Base-by-base conservation (phyloP, 225 moss, liverwort and hornwort genomes). In the Ulota crispa region DNA sequence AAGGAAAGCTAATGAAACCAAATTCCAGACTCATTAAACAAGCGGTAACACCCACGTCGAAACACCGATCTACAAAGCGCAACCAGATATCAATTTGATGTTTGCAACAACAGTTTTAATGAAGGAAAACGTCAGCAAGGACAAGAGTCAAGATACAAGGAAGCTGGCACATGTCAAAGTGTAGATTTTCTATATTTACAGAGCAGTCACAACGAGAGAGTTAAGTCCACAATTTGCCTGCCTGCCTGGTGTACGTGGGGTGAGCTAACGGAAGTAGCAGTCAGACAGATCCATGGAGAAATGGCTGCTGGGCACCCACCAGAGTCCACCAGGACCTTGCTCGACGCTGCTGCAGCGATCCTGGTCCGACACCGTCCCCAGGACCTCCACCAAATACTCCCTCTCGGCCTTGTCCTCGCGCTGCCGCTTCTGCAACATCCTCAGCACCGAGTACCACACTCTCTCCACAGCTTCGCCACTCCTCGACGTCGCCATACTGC, bases 291-390 rank as follows among this genome's bases (percentile, higher is more conserved):
- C 85, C 41, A 31, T 26, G 57, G 62, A 69, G 83, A 88, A 88
- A 43, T 83, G 83, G 65, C 59, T 83, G 20, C 57, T 55, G 11
- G 85, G 83, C 16, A 88, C 67, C 88, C 88, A 88, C 73, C 74
- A 78, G 3, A 26, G 6, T n/a, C 81, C 85, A 39, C 75, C 57
- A 0, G 39, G 57, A 6, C 24, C 37, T 21, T 15, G 70, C 47
- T 81, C 78, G 0, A 82, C 60, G 13, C 24, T 19, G 16, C 43
- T 19, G 16, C 43, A 23, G 16, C 24, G 53, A 8, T 20, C 64
- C 2, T 23, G 20, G 28, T 75, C 72, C 20, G 62, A 52, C 69
- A 80, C 34, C 3, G 72, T 42, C 45, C 63, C 83, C 3, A 73
- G 28, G 0, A 88, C 16, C 0, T 83, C 88, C n/a, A 88, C 85